phyloP scores from a whole-genome alignment of 345 rosid species.

The Zanthoxylum bungeanum region DNA sequence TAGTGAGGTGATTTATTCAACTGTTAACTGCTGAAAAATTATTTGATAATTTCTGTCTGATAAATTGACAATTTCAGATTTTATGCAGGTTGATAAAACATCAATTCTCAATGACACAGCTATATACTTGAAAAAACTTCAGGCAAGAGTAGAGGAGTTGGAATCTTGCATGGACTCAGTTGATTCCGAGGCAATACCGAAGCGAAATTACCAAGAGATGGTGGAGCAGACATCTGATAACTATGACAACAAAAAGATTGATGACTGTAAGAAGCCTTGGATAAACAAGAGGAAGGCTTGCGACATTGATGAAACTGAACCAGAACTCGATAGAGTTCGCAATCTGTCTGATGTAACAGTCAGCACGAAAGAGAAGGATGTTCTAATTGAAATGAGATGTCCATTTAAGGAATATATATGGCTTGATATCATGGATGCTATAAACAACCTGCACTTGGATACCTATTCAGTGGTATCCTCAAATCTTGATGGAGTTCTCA shows the following conservation, averaged over 20 bases:
- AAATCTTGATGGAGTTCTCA: conserved; percentile 57
- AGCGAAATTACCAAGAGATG: conserved; percentile 38
- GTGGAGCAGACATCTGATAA: conserved; percentile 72
- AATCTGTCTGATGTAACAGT: conserved; percentile 38
- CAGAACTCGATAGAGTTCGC: conserved; percentile 25
- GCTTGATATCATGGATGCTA: conserved; percentile 77
- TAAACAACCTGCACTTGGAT: conserved; percentile 69
- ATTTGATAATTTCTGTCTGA: not conserved
- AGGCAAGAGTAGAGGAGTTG: conserved; percentile 73
- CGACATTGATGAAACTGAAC: conserved; percentile 40
- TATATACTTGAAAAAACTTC: conserved; percentile 59
- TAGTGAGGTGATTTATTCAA: conserved; percentile 43
- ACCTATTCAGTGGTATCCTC: conserved; percentile 62
- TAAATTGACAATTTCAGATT: not conserved
- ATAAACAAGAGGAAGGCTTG: conserved; percentile 64
- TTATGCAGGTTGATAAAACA: conserved; percentile 57
- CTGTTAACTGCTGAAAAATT: not conserved
- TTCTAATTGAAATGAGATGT: conserved; percentile 65
- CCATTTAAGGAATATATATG: conserved; percentile 59
- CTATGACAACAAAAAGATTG: conserved; percentile 34
- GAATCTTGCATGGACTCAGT: conserved; percentile 70
- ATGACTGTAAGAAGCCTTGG: conserved; percentile 33
- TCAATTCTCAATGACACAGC: conserved; percentile 61
- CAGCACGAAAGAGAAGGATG: conserved; percentile 45
- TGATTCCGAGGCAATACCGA: conserved; percentile 42